Conservation (phyloP, 768 basidiomycete genomes). For the Lepiota brunneoincarnata region DNA sequence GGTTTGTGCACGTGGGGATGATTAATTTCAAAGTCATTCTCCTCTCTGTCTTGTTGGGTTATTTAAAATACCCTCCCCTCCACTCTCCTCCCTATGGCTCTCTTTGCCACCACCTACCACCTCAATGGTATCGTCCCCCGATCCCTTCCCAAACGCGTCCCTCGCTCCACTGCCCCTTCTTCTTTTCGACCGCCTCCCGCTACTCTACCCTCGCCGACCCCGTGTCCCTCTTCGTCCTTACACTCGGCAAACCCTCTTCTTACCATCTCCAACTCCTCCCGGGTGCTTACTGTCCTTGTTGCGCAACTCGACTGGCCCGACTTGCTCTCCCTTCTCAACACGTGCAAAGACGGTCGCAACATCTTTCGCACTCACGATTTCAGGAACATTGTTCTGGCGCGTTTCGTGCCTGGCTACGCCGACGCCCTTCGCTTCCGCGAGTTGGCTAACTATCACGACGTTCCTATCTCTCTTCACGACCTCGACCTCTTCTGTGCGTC, state of each 20-base stretch:
- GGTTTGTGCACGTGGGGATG: slow-evolving; percentile 6
- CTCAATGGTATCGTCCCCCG: too few species aligned
- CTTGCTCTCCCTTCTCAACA: slow-evolving; percentile 34
- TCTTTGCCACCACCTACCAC: too few species aligned
- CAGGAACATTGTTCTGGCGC: slow-evolving; percentile 39
- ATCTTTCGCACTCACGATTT: slow-evolving; percentile 27
- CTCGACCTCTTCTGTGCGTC: slow-evolving; percentile 63
- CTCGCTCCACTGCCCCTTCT: background rate
- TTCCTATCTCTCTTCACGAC: slow-evolving; percentile 56
- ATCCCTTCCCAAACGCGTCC: background rate
- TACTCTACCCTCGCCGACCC: slow-evolving; percentile 13
- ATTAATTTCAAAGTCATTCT: background rate
- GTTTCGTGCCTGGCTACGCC: slow-evolving; percentile 59
- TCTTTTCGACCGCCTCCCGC: background rate
- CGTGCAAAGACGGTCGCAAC: slow-evolving; percentile 29
- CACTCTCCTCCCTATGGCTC: background rate
- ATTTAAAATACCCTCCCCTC: too few species aligned
- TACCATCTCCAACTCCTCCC: slow-evolving; percentile 17
- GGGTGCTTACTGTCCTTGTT: slow-evolving; percentile 26
- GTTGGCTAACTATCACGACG: slow-evolving; percentile 35
- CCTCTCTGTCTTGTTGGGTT: too few species aligned
- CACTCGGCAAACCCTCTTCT: slow-evolving; percentile 15
- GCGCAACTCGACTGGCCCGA: slow-evolving; percentile 36
- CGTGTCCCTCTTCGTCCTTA: slow-evolving; percentile 15
- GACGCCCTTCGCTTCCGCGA: slow-evolving; percentile 40